Evolutionary conservation across 306 rosid genomes (phyloP).

Genomic region (Morella rubra): DNA sequence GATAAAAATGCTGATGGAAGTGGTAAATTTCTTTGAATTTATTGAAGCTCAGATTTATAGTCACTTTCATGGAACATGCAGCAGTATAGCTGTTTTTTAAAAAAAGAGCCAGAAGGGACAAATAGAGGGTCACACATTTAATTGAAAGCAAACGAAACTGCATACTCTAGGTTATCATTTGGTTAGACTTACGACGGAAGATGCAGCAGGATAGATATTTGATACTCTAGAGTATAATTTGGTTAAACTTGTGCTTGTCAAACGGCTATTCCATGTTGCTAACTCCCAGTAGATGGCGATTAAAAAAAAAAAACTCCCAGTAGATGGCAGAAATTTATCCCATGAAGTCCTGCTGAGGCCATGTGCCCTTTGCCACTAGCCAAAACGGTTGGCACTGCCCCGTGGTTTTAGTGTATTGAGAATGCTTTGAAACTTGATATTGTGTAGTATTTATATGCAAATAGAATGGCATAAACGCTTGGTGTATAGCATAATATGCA

Average conservation of each 20-base stretch:
- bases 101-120: too few species aligned
- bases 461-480: background rate
- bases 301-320: too few species aligned
- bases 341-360: background rate
- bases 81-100: too few species aligned
- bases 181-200: too few species aligned
- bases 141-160: too few species aligned
- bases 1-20: conserved; percentile 98
- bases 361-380: background rate
- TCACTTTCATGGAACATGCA: background rate
- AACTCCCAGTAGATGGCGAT: background rate
- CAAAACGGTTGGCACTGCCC: background rate
- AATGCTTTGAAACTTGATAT: background rate
- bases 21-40: conserved; percentile 52
- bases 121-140: too few species aligned
- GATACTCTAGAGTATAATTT: background rate
- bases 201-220: background rate
- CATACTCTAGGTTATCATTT: too few species aligned
- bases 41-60: conserved; percentile 3
- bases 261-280: background rate
- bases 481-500: background rate
- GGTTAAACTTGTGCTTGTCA: background rate
- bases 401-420: background rate
- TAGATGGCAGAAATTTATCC: background rate
- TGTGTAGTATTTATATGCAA: background rate